Evolutionary conservation across 352 stramenopile species (phyloP), one percentile per base, ranked within the genome.

Genomic region (Phytophthora sojae): DNA sequence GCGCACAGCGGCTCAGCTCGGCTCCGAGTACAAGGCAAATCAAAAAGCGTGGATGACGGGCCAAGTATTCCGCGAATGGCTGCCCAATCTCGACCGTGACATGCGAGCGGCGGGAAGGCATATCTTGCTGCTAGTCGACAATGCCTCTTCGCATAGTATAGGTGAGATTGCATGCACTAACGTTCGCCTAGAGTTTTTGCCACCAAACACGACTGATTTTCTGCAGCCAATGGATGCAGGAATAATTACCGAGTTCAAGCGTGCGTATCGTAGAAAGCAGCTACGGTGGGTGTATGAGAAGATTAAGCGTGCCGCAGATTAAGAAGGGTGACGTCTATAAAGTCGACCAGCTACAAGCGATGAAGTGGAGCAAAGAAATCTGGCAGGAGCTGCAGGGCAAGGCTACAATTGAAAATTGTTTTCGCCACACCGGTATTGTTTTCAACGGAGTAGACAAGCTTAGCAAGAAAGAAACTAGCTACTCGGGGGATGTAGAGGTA

Each of bases 231-330:
- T 60, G 14, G 57, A 67, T 12, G 63, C 56, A 15, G 63, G 47
- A 0, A 64, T 64, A 39, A 64, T 64, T 5, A 32, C 44, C n/a
- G 14, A 25, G 9, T 59, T 64, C 44, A 71, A 71, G 49, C n/a
- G n/a, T n/a, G 39, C 11, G 2, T 60, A 57, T 19, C 49, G 59
- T 15, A 25, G 45, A 11, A 62, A 62, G 15, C 42, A 69, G 12
- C 25, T 55, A 6, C 15, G 1, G 3, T 51, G 50, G 42, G 39
- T 52, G 39, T 62, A 62, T n/a, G 52, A 69, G 0, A 69, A 62
- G 15, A 2, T 69, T 6, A 62, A 63, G 15, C 26, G 11, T 14
- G 39, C n/a, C 7, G 42, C 0, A 44, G 11, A n/a, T 44, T 5
- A 44, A 44, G 37, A 44, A 44, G 37, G 37, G 37, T 6, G 37